Evolutionary conservation across 2,329 filamentous ascomycete genomes (phyloP).

Genomic region (Monilinia laxa): DNA sequence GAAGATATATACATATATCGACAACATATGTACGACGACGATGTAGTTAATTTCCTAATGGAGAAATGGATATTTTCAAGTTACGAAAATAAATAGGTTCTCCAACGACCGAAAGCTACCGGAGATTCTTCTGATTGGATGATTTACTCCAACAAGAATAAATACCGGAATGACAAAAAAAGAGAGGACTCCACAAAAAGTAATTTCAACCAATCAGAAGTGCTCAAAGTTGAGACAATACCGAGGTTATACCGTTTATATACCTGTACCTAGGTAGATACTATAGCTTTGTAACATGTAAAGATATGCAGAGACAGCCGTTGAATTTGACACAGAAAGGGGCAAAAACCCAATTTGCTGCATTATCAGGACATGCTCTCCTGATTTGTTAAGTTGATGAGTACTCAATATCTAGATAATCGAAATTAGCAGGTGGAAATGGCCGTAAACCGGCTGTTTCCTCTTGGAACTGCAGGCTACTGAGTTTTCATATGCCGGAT

Average conservation of each 20-base stretch:
- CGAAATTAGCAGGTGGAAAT: background rate
- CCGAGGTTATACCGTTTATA: conserved; percentile 3
- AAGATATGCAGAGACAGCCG: background rate
- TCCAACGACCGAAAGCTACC: background rate
- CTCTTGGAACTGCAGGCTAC: background rate
- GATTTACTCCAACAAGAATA: conserved; percentile 10
- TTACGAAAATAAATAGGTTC: conserved; percentile 28
- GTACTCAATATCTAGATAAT: background rate
- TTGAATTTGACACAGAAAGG: background rate
- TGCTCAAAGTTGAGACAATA: background rate
- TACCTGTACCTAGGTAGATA: background rate
- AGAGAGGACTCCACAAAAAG: conserved; percentile 16
- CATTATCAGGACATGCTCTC: background rate
- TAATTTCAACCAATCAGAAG: background rate
- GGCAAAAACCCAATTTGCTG: background rate
- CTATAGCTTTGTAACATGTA: background rate
- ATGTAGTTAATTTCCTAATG: conserved; percentile 29
- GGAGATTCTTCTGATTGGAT: conserved; percentile 11
- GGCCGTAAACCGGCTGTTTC: background rate
- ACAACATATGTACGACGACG: conserved; percentile 24
- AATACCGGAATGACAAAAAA: conserved; percentile 11
- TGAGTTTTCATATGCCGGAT: background rate
- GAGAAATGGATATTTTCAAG: conserved; percentile 27
- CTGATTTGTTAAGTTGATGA: background rate
- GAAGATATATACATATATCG: conserved; percentile 23